These are phyloP conservation scores for Spizellomyces punctatus DNA, from an alignment of 192 early-diverging fungal genomes.

Conservation along the genomic window DNA sequence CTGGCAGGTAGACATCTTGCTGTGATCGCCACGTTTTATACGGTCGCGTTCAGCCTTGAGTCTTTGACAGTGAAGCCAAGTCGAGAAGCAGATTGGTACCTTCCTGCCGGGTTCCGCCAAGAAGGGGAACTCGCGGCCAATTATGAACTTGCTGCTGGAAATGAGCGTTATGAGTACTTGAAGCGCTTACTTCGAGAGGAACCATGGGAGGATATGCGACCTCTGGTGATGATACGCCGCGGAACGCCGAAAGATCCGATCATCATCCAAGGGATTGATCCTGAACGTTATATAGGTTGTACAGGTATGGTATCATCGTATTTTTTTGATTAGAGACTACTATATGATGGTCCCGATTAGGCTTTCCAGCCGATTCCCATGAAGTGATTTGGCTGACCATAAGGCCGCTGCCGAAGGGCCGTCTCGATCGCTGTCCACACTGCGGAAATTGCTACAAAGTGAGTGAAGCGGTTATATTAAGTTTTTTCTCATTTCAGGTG, in stretches of 20 bases:
- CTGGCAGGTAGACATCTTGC: no score
- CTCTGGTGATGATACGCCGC: constrained; percentile 69
- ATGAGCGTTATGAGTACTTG: constrained; percentile 88
- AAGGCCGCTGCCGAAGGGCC: constrained; percentile 56
- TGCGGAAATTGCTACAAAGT: constrained; percentile 68
- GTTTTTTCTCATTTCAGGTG: no score
- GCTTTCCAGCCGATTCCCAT: constrained; percentile 92
- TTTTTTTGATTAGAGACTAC: constrained; percentile 4
- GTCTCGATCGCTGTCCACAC: constrained; percentile 91
- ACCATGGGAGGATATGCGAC: constrained; percentile 82
- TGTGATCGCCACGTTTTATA: no score
- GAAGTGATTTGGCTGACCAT: constrained; percentile 89
- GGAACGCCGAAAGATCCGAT: constrained; percentile 86
- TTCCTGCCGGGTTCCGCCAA: constrained; percentile 60
- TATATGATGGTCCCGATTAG: constrained; percentile 42
- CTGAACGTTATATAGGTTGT: constrained; percentile 88
- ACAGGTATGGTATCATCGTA: constrained; percentile 63
- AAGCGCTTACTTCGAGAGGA: constrained; percentile 82
- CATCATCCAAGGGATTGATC: constrained; percentile 79
- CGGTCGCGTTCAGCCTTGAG: no score
- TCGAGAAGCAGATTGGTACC: no score
- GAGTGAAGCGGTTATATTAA: no score
- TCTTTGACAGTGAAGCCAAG: no score
- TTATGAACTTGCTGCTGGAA: constrained; percentile 87
- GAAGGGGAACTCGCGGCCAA: constrained; percentile 70